Base-by-base conservation (phyloP, 345 rosid genomes). In the Populus alba region DNA sequence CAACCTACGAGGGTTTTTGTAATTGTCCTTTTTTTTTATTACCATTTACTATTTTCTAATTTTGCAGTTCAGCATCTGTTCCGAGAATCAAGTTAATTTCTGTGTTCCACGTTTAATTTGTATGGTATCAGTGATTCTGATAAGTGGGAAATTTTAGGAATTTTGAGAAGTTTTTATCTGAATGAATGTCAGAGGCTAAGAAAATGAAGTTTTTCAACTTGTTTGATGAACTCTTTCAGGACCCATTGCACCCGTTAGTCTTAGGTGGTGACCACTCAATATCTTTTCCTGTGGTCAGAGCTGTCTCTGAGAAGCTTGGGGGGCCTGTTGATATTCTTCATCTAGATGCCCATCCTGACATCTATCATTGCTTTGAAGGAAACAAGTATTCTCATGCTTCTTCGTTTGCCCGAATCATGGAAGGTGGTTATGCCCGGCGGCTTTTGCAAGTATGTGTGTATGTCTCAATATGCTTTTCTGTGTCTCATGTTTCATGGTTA, bases 281-380 rank as follows among this genome's bases (percentile, higher is more conserved):
- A 79, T 88, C 97, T 45, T 96, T 74, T 86, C 98, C 98, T 1
- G 98, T 94, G 73, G 89, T 96, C 53, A 88, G 99, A 87, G 98
- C 98, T 2, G 92, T 96, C 62, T 91, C 98, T 57, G 93, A 94
- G 87, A 96, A 92, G 89, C 94, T 96, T 74, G 98, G 97, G 35
- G 98, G 99, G 57, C 97, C 97, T 72, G 89, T 96, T 66, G 99
- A 96, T 85, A 87, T 96, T 75, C 97, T 96, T 84, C 99, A 96
- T 85, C 84, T 96, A 29, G 99, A 96, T 88, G 98, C 99, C n/a
- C 99, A 96, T 84, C 99, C 98, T 16, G 99, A 96, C 82, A 96
- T 94, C 74, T 96, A 96, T 65, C 80, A 92, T 79, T 82, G 87
- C 39, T 96, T 91, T 47, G 99, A 96, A 88, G 99, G 99, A 20